Base-by-base conservation (phyloP, 495 filamentous ascomycete species). In the Penicillium macrosclerotiorum region DNA sequence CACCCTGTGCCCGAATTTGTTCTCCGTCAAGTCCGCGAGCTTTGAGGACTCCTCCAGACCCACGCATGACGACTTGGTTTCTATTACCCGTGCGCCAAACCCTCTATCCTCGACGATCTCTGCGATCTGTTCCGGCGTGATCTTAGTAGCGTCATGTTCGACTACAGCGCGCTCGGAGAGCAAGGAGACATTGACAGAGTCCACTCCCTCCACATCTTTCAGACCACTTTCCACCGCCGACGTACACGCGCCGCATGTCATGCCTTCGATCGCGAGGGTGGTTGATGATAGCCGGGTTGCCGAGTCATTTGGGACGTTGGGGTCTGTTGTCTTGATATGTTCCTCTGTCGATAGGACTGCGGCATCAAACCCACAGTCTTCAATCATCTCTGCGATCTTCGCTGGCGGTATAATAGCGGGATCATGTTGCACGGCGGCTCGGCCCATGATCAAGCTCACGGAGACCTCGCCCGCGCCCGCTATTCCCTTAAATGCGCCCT, bases 171-270 rank as follows among this genome's bases (percentile, higher is more conserved):
- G 76, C 58, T 85, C 82, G 1, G 82, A 81, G 19, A 83, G 79
- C 36, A 97, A 67, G 22, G 91, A 96, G 55, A 98, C 86, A 54
- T 83, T 91, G 66, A 97, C 93, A 48, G 85, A 81, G 30, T 78
- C 78, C 8, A 98, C 74, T 3, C 93, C 94, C 2, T 79, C 59
- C 8, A 93, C 72, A 38, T 76, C 69, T 45, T 76, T 82, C 68
- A 95, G 86, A 8, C 83, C 87, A 36, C 84, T 79, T 65, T 96
- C 89, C 14, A 98, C 80, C 1, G 91, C 89, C 37, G 89, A 88
- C 6, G 91, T 95, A 59, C 92, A 98, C 25, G 92, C 90, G 32
- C 91, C 91, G 59, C 92, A 96, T 5, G 93, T 97, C 93, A 98
- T 98, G 19, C 93, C 93, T 52, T 90, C 87, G n/a, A 97, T 83